These are phyloP conservation scores for Backusella luteola DNA, from an alignment of 192 early-diverging fungal species.

Conservation along the genomic window DNA sequence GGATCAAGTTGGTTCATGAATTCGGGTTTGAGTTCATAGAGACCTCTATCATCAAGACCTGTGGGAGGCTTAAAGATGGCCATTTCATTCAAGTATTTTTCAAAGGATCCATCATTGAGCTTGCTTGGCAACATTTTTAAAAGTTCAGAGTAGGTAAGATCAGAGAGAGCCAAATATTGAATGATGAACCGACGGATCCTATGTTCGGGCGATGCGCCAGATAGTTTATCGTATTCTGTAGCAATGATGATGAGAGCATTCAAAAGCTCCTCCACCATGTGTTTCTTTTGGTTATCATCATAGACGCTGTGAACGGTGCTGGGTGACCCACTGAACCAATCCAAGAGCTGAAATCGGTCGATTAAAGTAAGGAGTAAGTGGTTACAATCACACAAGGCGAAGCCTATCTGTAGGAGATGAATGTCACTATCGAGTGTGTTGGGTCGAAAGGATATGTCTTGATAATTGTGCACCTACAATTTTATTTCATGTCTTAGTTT, in stretches of 20 bases:
- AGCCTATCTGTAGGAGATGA: constrained; percentile 79
- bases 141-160: constrained; percentile 82
- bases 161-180: constrained; percentile 68
- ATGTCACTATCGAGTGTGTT: constrained; percentile 90
- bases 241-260: constrained; percentile 80
- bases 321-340: constrained; percentile 78
- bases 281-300: constrained; percentile 67
- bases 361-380: constrained; percentile 77
- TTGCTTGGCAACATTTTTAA: constrained; percentile 79
- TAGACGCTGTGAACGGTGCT: constrained; percentile 45
- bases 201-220: constrained; percentile 59
- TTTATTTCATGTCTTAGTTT: neutral
- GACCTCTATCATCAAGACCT: constrained; percentile 76
- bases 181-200: constrained; percentile 81
- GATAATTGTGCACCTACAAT: constrained; percentile 70
- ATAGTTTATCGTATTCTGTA: constrained; percentile 74
- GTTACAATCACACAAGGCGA: constrained; percentile 68
- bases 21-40: constrained; percentile 88
- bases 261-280: constrained; percentile 89
- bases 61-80: constrained; percentile 81
- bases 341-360: constrained; percentile 81
- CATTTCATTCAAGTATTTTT: constrained; percentile 71
- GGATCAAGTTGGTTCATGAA: constrained; percentile 86
- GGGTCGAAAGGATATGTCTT: constrained; percentile 80
- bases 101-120: constrained; percentile 68